Base-by-base conservation (phyloP, 176 grass and related monocot species). In the Bromus sterilis region DNA sequence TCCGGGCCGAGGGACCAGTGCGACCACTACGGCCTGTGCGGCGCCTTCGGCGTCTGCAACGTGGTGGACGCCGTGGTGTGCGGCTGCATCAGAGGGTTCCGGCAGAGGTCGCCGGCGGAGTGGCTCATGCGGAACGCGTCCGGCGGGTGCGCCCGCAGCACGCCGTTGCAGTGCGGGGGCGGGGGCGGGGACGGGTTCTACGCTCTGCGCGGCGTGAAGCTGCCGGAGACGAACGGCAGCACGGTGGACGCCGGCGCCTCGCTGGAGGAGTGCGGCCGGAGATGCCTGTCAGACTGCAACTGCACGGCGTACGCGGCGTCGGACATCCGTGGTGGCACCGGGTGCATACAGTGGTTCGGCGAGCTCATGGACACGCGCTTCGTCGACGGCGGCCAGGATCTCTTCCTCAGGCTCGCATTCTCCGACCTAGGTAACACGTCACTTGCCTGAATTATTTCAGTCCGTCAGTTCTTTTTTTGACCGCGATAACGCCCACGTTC, bases 311-410 rank as follows among this genome's bases (percentile, higher is more conserved):
- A 91, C 66, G 35, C 89, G 6, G 76, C 56, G 49, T 80, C 53
- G 66, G 76, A 93, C 62, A 87, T 85, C 31, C 85, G 62, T 0
- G 78, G 65, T 2, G 80, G 76, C 7, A 87, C 77, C 11, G 92
- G 83, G 9, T 91, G 92, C 81, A 78, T 94, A 18, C 82, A 86
- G 56, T 94, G 92, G 92, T 79, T 77, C 61, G 83, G 7, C 39
- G 68, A 59, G 23, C 71, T 94, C 2, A 39, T 91, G 87, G 89
- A 94, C 78, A 89, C 80, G 33, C 4, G 86, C 12, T 72, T 55
- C 73, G 80, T 87, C 53, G 74, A 78, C 65, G 55, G 1, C 12
- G 86, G 86, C 0, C 79, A 87, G 79, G 89, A 91, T 57, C 80
- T 91, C 10, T 91, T 71, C 9, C 42, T 87, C 41, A 80, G 43